Conservation (phyloP, 116 monocot genomes). For the Posidonia oceanica region DNA sequence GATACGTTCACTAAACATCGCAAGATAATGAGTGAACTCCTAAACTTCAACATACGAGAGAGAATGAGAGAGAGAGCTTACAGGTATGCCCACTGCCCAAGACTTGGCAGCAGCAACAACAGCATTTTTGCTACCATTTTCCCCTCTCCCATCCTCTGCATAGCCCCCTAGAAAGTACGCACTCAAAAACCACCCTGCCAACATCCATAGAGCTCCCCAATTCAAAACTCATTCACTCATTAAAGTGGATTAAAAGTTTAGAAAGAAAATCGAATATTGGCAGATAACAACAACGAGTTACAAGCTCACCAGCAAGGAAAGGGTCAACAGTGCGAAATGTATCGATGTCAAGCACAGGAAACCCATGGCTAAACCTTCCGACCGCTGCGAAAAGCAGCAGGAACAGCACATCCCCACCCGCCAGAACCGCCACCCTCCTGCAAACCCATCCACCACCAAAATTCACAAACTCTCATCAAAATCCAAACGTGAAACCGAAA, state of each 20-base stretch:
- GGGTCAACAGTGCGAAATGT: constrained; percentile 72
- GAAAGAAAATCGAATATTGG: neutral
- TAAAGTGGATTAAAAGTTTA: neutral
- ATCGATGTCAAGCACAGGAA: constrained; percentile 45
- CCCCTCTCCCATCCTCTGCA: constrained; percentile 68
- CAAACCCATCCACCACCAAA: neutral
- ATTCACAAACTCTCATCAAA: too few species aligned
- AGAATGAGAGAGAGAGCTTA: constrained; percentile 3
- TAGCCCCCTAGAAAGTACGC: constrained; percentile 77
- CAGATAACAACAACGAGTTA: neutral
- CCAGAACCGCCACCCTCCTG: constrained; percentile 65
- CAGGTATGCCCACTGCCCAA: constrained; percentile 76
- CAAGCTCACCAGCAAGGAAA: constrained; percentile 55
- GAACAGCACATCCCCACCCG: constrained; percentile 62
- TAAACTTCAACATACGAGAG: neutral
- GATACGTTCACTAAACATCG: neutral
- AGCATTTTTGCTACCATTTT: constrained; percentile 50
- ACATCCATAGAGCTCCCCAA: neutral
- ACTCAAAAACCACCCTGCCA: constrained; percentile 70
- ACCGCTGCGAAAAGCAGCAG: constrained; percentile 72
- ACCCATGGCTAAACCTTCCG: constrained; percentile 76
- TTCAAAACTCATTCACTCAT: neutral
- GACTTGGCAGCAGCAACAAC: constrained; percentile 66
- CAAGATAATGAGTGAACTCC: neutral
- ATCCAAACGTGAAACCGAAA: too few species aligned